Base-by-base conservation (phyloP, 2,329 filamentous ascomycete species). In the Pyricularia pennisetigena region DNA sequence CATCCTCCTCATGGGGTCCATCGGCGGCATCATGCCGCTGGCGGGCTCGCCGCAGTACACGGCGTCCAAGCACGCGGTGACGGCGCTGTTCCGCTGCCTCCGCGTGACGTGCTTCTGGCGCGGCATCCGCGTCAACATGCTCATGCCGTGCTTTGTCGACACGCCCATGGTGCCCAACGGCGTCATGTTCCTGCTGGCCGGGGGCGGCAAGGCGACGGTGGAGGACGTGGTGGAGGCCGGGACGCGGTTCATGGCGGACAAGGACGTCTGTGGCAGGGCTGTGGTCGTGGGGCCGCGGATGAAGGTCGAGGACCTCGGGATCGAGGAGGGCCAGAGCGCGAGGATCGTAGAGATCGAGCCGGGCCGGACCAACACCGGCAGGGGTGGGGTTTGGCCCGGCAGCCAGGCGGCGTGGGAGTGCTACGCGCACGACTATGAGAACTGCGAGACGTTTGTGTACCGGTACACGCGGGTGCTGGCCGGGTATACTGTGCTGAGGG, bases 61-160 rank as follows among this genome's bases (percentile, higher is more conserved):
- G 41, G 80, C 84, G 49, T 81, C 85, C 65, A 91, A 91, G 74
- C 88, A 91, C 75, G 88, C 82, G 28, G 82, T 91, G 0, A 79
- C 88, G 1, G 89, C 88, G 0, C 78, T 90, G 49, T 90, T 88
- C 76, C 82, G 88, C 59, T 80, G 81, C 3, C 77, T 91, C 65
- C 82, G 87, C 20, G 74, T 78, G 12, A 82, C 82, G 0, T 78
- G 82, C 4, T 79, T 81, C 66, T 72, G 77, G 23, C 76, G 82
- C 67, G 85, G 85, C 61, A 77, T 90, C 67, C 82, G 89, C 66
- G 79, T 89, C 71, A 91, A 90, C 75, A 81, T 90, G 75, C 75
- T 91, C 30, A 85, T 84, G 69, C 88, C 88, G 0, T 90, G 90
- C 77, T 91, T 89, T 76, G 78, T 81, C 72, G 83, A 86, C 71